Evolutionary conservation across 1,139 yeast species (phyloP).

Genomic region (Pichia sp.): DNA sequence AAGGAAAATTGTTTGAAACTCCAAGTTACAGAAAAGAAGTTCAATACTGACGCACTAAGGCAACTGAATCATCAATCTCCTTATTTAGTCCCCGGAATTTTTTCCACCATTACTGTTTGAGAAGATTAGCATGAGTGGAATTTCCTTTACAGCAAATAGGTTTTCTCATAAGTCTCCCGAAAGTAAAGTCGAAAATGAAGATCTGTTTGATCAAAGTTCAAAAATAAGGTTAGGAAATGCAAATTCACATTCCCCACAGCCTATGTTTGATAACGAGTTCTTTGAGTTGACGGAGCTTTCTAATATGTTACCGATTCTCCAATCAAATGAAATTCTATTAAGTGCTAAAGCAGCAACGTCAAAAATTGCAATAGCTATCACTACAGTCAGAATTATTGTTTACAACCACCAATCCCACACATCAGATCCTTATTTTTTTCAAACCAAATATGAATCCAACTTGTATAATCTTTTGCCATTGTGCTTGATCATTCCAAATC

Average conservation of each 20-base stretch:
- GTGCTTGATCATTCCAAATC: constrained; percentile 61
- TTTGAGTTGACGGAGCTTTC: constrained; percentile 53
- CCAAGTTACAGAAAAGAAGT: too few relatives aligned
- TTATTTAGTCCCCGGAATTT: too few relatives aligned
- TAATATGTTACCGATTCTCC: constrained; percentile 37
- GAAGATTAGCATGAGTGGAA: neutral
- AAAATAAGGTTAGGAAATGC: too few relatives aligned
- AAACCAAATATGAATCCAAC: constrained; percentile 34
- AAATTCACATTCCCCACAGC: constrained; percentile 2
- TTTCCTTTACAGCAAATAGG: neutral
- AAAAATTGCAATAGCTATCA: constrained; percentile 48
- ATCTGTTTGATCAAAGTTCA: neutral
- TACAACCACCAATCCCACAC: constrained; percentile 67
- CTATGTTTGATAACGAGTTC: constrained; percentile 49
- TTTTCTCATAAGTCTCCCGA: neutral
- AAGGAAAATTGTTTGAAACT: too few relatives aligned
- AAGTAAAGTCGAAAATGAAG: too few relatives aligned
- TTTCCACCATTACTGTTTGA: too few relatives aligned
- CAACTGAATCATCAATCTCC: too few relatives aligned
- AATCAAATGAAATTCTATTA: constrained; percentile 11
- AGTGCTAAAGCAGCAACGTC: constrained; percentile 2
- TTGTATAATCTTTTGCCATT: constrained; percentile 37
- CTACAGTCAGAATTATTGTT: constrained; percentile 47
- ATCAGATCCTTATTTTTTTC: constrained; percentile 48
- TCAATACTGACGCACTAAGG: too few relatives aligned